phyloP scores from a whole-genome alignment of 345 rosid species.

The Geranium brycei region DNA sequence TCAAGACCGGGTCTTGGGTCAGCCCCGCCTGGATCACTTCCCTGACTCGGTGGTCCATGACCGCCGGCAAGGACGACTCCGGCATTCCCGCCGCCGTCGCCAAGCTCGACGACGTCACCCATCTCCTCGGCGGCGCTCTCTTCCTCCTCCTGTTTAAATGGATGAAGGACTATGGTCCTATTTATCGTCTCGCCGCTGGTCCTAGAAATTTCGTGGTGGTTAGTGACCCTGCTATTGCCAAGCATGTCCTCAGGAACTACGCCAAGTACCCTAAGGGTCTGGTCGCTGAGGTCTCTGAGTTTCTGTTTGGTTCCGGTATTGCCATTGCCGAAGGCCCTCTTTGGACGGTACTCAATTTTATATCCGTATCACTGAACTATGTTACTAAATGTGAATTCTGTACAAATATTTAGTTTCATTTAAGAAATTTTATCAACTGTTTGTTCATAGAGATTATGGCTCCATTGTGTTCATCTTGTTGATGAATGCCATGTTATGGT shows the following conservation, averaged over 20 bases:
- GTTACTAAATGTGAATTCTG: too few species aligned
- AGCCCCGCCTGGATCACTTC: conserved; percentile 94
- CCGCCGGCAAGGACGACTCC: conserved; percentile 51
- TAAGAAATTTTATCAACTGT: too few species aligned
- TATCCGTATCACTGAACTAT: too few species aligned
- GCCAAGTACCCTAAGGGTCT: conserved; percentile 81
- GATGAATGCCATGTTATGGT: too few species aligned
- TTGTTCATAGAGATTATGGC: too few species aligned
- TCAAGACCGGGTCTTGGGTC: conserved; percentile 56
- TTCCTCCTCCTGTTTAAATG: conserved; percentile 83
- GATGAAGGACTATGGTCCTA: conserved; percentile 86
- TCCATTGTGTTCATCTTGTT: too few species aligned
- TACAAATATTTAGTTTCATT: too few species aligned
- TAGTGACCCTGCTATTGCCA: conserved; percentile 83
- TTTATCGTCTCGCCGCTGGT: conserved; percentile 88
- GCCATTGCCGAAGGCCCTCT: conserved; percentile 85
- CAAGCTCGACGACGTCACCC: conserved; percentile 75
- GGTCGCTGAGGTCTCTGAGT: conserved; percentile 84
- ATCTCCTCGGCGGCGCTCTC: conserved; percentile 89
- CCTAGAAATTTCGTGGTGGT: conserved; percentile 85
- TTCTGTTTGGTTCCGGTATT: conserved; percentile 80
- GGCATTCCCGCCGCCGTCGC: conserved; percentile 78
- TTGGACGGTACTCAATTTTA: conserved; percentile 53
- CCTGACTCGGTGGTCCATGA: conserved; percentile 39
- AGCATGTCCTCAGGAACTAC: conserved; percentile 70